Conservation (phyloP, 192 early-diverging fungal genomes). For the Podila epigama region DNA sequence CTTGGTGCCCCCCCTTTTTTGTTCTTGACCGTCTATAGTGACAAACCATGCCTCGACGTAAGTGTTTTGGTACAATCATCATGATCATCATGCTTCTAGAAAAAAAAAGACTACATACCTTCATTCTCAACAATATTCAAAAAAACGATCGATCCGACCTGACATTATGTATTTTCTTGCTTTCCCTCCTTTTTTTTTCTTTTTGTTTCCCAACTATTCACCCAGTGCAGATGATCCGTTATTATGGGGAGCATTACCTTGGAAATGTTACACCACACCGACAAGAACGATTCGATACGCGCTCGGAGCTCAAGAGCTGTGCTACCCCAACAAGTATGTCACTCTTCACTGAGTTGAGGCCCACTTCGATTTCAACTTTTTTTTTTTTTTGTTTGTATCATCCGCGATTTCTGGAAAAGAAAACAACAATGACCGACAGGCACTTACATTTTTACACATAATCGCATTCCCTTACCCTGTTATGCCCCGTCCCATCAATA, state of each 20-base stretch:
- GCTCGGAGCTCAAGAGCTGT: slow-evolving; percentile 87
- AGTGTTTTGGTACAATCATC: too few relatives aligned
- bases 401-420: background rate
- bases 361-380: background rate
- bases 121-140: too few relatives aligned
- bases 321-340: slow-evolving; percentile 75
- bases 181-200: background rate
- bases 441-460: too few relatives aligned
- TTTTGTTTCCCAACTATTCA: background rate
- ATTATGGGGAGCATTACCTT: slow-evolving; percentile 76
- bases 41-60: slow-evolving; percentile 77
- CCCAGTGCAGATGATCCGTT: slow-evolving; percentile 73
- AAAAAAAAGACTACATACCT: too few relatives aligned
- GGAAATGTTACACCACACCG: slow-evolving; percentile 55
- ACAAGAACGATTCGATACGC: slow-evolving; percentile 76
- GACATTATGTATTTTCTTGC: too few relatives aligned
- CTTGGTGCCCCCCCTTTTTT: background rate
- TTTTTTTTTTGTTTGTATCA: background rate
- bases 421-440: background rate
- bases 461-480: too few relatives aligned
- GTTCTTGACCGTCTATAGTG: slow-evolving; percentile 45
- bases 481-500: slow-evolving; percentile 12
- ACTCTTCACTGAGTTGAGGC: slow-evolving; percentile 10
- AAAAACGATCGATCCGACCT: background rate
- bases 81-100: too few relatives aligned